A percentile compares a stretch with the other conserved stretches of the same genome.
Evolutionary conservation across 306 rosid genomes (phyloP).

Genomic region (Glycyrrhiza uralensis): DNA sequence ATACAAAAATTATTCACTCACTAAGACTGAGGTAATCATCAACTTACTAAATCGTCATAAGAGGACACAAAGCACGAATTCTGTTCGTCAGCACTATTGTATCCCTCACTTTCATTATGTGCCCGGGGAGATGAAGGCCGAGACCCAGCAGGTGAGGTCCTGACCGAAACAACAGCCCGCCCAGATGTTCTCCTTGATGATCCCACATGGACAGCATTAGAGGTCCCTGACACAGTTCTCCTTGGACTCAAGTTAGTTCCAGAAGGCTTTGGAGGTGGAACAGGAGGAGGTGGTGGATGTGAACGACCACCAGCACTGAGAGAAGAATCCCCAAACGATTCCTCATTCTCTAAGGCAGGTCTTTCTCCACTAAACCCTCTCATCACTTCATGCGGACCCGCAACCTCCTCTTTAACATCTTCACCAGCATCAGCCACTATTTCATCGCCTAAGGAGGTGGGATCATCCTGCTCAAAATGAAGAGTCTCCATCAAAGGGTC

Average conservation of each 20-base stretch:
- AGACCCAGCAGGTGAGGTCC: slow-evolving; percentile 77
- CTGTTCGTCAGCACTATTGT: slow-evolving; percentile 95
- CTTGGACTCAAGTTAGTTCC: slow-evolving; percentile 49
- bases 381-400: not conserved
- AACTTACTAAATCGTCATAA: slow-evolving; percentile 80
- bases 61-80: slow-evolving; percentile 67
- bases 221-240: slow-evolving; percentile 51
- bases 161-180: slow-evolving; percentile 71
- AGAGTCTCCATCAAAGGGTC: slow-evolving; percentile 39
- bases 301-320: slow-evolving; percentile 40
- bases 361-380: slow-evolving; percentile 37
- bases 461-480: slow-evolving; percentile 44
- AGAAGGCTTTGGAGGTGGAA: slow-evolving; percentile 76
- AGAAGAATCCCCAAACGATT: slow-evolving; percentile 29
- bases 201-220: slow-evolving; percentile 51
- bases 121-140: slow-evolving; percentile 89
- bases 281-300: slow-evolving; percentile 89
- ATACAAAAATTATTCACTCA: not conserved
- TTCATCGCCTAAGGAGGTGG: slow-evolving; percentile 21
- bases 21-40: not conserved
- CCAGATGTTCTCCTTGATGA: slow-evolving; percentile 60
- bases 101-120: slow-evolving; percentile 89
- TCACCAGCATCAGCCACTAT: slow-evolving; percentile 38
- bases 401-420: slow-evolving; percentile 39
- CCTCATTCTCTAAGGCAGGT: slow-evolving; percentile 35